These are phyloP conservation scores for Aspergillus sp. DNA, from an alignment of 2,329 filamentous ascomycete genomes.

Conservation along the genomic window DNA sequence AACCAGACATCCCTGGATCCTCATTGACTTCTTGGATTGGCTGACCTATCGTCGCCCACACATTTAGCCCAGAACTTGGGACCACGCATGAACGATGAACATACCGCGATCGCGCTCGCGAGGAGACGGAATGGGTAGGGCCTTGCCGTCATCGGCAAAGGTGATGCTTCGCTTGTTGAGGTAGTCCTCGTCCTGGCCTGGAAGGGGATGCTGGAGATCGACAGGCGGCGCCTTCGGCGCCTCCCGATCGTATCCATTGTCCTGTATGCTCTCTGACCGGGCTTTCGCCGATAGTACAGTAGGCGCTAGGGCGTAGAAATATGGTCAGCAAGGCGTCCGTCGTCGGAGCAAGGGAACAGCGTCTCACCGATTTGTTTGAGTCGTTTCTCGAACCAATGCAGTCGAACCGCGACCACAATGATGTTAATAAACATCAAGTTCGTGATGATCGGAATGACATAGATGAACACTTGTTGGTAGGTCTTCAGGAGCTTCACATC, in stretches of 20 bases:
- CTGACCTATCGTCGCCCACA: neutral
- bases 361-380: constrained; percentile 37
- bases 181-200: no score
- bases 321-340: neutral
- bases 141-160: constrained; percentile 3
- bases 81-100: neutral
- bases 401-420: constrained; percentile 46
- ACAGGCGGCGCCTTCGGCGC: neutral
- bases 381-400: constrained; percentile 50
- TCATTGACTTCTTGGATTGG: neutral
- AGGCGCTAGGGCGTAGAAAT: neutral
- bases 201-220: neutral
- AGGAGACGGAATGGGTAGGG: constrained; percentile 23
- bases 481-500: constrained; percentile 49
- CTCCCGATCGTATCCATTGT: no score
- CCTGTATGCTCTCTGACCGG: no score
- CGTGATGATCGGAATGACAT: constrained; percentile 48
- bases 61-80: neutral
- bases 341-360: neutral
- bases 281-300: neutral
- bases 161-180: neutral
- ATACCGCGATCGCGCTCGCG: constrained; percentile 18
- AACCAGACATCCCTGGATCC: neutral
- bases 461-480: constrained; percentile 53
- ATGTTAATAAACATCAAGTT: constrained; percentile 53